Base-by-base conservation (phyloP, 2,329 filamentous ascomycete species). In the Sporothrix brunneoviolacea region DNA sequence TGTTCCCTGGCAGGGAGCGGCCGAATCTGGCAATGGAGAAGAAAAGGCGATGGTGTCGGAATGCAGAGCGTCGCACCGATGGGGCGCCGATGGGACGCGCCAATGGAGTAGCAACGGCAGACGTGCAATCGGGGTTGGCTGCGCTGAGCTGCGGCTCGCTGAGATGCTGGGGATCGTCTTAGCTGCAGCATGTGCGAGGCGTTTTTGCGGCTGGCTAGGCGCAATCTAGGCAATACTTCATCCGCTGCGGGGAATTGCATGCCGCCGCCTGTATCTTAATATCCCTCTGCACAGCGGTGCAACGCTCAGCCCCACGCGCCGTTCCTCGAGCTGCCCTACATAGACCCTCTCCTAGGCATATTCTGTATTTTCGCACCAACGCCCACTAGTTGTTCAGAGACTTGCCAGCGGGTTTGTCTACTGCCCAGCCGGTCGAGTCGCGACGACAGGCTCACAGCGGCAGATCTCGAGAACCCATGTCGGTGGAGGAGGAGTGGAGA, bases 231-330 rank as follows among this genome's bases (percentile, higher is more conserved):
- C 24, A 6, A 10, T 28, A 28, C 24, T 28, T 10, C 10, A 10
- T 28, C 24, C 10, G 24, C n/a, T n/a, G n/a, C n/a, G n/a, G n/a
- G n/a, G n/a, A n/a, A n/a, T n/a, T n/a, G n/a, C n/a, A n/a, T n/a
- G n/a, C n/a, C n/a, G n/a, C n/a, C n/a, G n/a, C n/a, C n/a, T n/a
- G n/a, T n/a, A n/a, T n/a, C n/a, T n/a, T n/a, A n/a, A n/a, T 28
- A 28, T 28, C 6, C 24, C 10, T 28, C 24, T 28, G 6, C 24
- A 28, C 24, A 19, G 24, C 18, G 38, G 39, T 39, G 39, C 48
- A 51, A 40, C 24, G 45, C 51, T 55, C 51, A 55, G 54, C 54
- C 52, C 52, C 52, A 43, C 54, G 43, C 46, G 54, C 47, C 54
- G 49, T 52, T 50, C 30, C 42, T 48, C 30, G 35, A 24, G 42